These are phyloP conservation scores for Fagus crenata DNA, from an alignment of 306 rosid genomes.

Conservation along the genomic window DNA sequence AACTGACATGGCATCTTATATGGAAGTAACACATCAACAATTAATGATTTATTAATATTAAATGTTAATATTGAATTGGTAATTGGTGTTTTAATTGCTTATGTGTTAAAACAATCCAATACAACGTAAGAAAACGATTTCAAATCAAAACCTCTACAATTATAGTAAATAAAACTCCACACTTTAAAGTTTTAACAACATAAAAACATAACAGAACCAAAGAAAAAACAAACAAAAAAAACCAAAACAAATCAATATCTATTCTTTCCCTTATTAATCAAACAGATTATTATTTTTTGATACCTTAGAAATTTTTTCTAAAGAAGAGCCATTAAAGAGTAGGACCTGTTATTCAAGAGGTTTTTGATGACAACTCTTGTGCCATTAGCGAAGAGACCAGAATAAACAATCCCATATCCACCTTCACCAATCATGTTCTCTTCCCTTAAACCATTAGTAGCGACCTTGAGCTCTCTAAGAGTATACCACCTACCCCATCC, in stretches of 20 bases:
- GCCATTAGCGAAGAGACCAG: constrained; percentile 72
- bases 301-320: too few species aligned
- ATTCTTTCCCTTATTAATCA: too few species aligned
- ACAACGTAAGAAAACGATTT: not conserved
- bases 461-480: constrained; percentile 86
- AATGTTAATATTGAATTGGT: too few species aligned
- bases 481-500: constrained; percentile 99
- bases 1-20: too few species aligned
- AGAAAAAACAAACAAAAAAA: too few species aligned
- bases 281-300: too few species aligned
- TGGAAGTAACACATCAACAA: too few species aligned
- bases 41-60: too few species aligned
- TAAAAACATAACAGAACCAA: too few species aligned
- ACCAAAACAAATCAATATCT: not conserved
- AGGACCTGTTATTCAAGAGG: constrained; percentile 86
- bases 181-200: too few species aligned
- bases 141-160: not conserved
- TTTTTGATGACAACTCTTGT: constrained; percentile 82
- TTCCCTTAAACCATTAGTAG: constrained; percentile 71
- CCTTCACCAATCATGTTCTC: constrained; percentile 96
- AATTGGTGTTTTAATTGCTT: too few species aligned
- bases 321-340: too few species aligned
- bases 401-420: constrained; percentile 91
- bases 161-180: not conserved
- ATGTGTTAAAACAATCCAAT: not conserved